Evolutionary conservation across 2,329 filamentous ascomycete species (phyloP).

Genomic region (Rutstroemia sydowiana): DNA sequence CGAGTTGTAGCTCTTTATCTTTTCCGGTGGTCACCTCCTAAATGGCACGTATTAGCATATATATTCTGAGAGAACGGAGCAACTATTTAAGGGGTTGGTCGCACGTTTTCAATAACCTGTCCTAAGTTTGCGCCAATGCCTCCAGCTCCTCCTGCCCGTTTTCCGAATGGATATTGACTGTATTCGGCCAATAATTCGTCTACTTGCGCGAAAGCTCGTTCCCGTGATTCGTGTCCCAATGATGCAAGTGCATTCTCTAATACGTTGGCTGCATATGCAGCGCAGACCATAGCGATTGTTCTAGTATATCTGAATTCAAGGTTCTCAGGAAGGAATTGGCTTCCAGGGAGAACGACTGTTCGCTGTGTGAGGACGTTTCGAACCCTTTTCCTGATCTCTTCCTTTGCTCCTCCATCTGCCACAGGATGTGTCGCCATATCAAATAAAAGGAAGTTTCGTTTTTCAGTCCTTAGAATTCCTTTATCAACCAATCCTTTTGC

Average conservation of each 20-base stretch:
- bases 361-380: conserved; percentile 88
- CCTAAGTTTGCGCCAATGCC: conserved; percentile 90
- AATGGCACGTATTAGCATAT: not conserved
- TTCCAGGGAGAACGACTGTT: conserved; percentile 80
- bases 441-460: conserved; percentile 98
- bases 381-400: conserved; percentile 89
- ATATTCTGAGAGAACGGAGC: not conserved
- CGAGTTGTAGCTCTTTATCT: conserved; percentile 91
- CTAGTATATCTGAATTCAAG: conserved; percentile 90
- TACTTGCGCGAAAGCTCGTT: conserved; percentile 92
- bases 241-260: conserved; percentile 95
- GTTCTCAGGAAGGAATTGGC: conserved; percentile 86
- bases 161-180: conserved; percentile 93
- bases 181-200: conserved; percentile 94
- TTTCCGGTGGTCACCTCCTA: conserved; percentile 76
- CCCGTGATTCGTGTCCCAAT: conserved; percentile 86
- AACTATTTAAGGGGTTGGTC: conserved; percentile 14
- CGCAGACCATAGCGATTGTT: conserved; percentile 94
- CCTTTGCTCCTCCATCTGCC: conserved; percentile 91
- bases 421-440: conserved; percentile 99
- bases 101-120: conserved; percentile 70
- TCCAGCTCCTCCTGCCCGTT: conserved; percentile 63
- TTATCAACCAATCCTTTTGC: conserved; percentile 98
- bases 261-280: conserved; percentile 95
- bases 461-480: conserved; percentile 95